Conservation (phyloP, 2,329 filamentous ascomycete species). For the Colletotrichum liaoningense region DNA sequence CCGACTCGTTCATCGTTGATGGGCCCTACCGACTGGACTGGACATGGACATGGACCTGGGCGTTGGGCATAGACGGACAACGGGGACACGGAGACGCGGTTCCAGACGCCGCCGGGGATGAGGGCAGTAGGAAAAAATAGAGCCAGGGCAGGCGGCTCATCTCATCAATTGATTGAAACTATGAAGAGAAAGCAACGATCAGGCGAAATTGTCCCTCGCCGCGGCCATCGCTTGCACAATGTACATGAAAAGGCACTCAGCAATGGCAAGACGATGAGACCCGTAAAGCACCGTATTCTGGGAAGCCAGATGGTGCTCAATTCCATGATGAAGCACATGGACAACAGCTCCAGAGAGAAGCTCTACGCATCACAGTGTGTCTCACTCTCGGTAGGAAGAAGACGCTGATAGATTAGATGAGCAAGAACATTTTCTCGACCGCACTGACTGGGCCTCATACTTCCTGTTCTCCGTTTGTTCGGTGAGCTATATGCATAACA, state of each 20-base stretch:
- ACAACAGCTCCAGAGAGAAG: no score
- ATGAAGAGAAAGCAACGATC: no score
- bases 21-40: background rate
- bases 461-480: background rate
- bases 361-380: no score
- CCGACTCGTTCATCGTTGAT: background rate
- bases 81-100: background rate
- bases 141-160: background rate
- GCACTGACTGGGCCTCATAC: background rate
- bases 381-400: background rate
- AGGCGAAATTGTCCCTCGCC: no score
- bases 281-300: no score
- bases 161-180: background rate
- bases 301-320: no score
- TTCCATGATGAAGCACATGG: no score
- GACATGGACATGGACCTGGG: no score
- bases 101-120: slow-evolving; percentile 12
- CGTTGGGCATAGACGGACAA: background rate
- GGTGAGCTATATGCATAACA: background rate
- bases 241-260: no score
- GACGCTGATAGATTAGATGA: background rate
- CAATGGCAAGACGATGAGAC: no score
- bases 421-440: background rate
- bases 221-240: no score
- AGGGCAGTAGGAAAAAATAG: background rate